phyloP scores from a whole-genome alignment of 306 rosid species.

The Benincasa hispida region DNA sequence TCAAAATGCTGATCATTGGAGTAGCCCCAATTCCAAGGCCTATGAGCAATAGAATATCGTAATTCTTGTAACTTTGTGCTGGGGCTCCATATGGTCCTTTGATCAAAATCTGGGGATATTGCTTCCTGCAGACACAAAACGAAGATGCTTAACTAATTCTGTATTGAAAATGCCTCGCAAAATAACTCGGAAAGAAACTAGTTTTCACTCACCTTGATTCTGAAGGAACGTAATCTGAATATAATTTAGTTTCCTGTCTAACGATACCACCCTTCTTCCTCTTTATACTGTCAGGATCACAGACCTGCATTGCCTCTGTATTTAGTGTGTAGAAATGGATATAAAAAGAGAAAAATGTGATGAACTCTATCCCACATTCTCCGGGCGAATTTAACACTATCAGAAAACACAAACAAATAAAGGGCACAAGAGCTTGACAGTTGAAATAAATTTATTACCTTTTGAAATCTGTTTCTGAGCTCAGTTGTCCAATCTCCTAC shows the following conservation, averaged over 20 bases:
- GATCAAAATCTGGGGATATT: slow-evolving; percentile 44
- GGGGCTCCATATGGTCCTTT: slow-evolving; percentile 82
- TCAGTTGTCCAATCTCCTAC: slow-evolving; percentile 57
- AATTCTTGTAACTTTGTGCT: slow-evolving; percentile 44
- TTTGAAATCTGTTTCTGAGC: slow-evolving; percentile 32
- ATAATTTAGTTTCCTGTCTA: slow-evolving; percentile 46
- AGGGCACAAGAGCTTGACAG: not conserved
- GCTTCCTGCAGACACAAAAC: not conserved
- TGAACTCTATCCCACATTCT: not conserved
- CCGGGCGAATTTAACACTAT: not conserved
- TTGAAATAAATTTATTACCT: slow-evolving; percentile 14
- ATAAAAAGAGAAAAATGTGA: not conserved
- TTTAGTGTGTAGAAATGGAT: not conserved
- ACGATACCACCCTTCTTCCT: slow-evolving; percentile 29
- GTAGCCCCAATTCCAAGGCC: slow-evolving; percentile 74
- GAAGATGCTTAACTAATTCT: not conserved
- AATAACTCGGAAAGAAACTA: not conserved
- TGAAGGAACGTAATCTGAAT: slow-evolving; percentile 5
- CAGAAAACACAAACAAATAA: not conserved
- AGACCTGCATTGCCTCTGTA: slow-evolving; percentile 27
- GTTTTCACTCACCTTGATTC: slow-evolving; percentile 18
- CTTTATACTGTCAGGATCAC: slow-evolving; percentile 28
- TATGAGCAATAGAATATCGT: slow-evolving; percentile 50
- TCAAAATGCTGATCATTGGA: slow-evolving; percentile 59
- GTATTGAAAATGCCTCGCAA: not conserved